Percentiles rank a stretch among this genome's conserved stretches.
phyloP scores from a whole-genome alignment of 2,329 filamentous ascomycete genomes.

The Sporothrix brunneoviolacea region DNA sequence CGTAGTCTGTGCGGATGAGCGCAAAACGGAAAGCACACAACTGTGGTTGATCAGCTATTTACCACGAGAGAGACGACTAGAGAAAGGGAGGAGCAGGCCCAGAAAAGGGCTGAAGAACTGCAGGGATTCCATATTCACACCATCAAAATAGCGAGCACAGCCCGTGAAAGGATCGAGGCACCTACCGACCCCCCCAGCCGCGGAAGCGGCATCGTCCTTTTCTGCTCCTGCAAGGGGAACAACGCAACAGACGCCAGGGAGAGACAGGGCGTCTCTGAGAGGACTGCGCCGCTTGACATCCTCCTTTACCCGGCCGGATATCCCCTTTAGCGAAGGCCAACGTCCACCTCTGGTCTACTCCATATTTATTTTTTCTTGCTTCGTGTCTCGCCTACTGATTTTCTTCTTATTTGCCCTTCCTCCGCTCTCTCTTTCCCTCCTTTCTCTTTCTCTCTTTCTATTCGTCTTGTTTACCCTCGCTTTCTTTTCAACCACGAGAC shows the following conservation, averaged over 20 bases:
- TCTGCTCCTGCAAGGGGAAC: slow-evolving; percentile 2
- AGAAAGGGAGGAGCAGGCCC: too few species aligned
- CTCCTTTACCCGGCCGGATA: slow-evolving; percentile 17
- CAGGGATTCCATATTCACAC: too few species aligned
- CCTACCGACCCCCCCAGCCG: not conserved
- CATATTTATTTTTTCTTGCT: not conserved
- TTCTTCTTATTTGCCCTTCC: not conserved
- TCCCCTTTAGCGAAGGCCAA: slow-evolving; percentile 15
- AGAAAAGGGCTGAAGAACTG: not conserved
- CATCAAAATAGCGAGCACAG: not conserved
- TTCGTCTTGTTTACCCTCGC: not conserved
- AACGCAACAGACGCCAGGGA: slow-evolving; percentile 1
- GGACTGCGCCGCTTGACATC: slow-evolving; percentile 11
- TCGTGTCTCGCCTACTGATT: not conserved
- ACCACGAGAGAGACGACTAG: too few species aligned
- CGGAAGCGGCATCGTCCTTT: not conserved
- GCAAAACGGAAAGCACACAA: not conserved
- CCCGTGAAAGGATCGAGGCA: slow-evolving; percentile 4
- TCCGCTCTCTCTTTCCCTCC: not conserved
- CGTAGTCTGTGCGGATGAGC: slow-evolving; percentile 6
- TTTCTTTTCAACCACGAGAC: not conserved
- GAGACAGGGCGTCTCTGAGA: too few species aligned
- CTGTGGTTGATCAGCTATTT: not conserved
- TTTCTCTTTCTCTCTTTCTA: not conserved
- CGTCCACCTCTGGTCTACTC: slow-evolving; percentile 3